A percentile compares a stretch with the other conserved stretches of the same genome.
phyloP scores from a whole-genome alignment of 1,284 basidiomycete species.

The Vanrija humicola region DNA sequence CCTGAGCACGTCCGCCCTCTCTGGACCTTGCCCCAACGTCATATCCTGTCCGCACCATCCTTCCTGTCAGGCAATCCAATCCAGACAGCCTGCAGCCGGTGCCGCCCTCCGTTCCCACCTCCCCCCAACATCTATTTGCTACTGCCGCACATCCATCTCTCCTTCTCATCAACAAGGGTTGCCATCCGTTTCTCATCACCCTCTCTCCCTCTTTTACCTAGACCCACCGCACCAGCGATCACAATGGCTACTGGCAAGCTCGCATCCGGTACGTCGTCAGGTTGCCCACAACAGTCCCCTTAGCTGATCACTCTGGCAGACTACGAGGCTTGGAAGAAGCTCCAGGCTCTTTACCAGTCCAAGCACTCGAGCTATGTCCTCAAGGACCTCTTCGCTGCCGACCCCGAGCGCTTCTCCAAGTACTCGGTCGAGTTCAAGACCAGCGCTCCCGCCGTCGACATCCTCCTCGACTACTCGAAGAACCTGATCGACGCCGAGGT shows the following conservation, averaged over 20 bases:
- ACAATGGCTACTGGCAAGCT: conserved; percentile 43
- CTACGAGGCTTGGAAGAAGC: conserved; percentile 84
- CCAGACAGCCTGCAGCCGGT: too few relatives aligned
- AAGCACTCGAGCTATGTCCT: conserved; percentile 74
- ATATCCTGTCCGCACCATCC: too few relatives aligned
- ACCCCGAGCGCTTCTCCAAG: conserved; percentile 77
- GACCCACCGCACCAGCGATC: neutral
- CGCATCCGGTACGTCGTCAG: conserved; percentile 34
- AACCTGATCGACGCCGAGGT: conserved; percentile 89
- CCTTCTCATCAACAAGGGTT: too few relatives aligned
- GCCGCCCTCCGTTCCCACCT: too few relatives aligned
- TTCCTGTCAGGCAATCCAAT: too few relatives aligned
- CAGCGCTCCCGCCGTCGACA: conserved; percentile 60
- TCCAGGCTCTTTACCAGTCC: conserved; percentile 76
- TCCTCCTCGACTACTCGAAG: conserved; percentile 96
- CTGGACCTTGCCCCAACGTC: too few relatives aligned
- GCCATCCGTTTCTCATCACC: neutral
- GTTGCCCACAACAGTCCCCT: neutral
- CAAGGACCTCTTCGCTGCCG: conserved; percentile 84
- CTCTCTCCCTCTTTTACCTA: neutral
- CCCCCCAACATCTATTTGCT: too few relatives aligned
- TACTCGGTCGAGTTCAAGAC: conserved; percentile 77
- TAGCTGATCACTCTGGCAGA: conserved; percentile 53
- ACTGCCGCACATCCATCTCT: too few relatives aligned
- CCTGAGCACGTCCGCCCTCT: too few relatives aligned